Evolutionary conservation across 176 grass and related monocot species (phyloP), one percentile per base, ranked within the genome.

Genomic region (Cenchrus americanus): DNA sequence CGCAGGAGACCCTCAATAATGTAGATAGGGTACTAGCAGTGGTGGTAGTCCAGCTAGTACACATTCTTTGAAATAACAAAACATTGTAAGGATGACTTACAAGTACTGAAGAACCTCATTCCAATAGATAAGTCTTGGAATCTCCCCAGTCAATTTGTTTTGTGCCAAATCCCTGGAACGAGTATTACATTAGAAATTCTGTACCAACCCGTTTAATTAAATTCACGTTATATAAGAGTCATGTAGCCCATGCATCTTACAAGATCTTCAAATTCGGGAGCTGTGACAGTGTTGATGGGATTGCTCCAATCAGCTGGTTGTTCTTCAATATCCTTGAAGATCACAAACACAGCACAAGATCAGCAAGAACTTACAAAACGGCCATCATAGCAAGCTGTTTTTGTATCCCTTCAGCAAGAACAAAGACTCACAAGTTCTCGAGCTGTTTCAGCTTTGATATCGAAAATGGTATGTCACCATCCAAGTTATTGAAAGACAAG

Each of bases 91-190:
- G 71, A 80, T 54, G 26, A 81, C 95, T 90, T 76, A 99, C 97
- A 99, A 18, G 81, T 99, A 99, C 24, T 96, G 97, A 63, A 99
- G 85, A 83, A 99, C 89, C 82, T 99, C 97, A 30, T 96, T 99
- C 97, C 97, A 99, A 67, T 96, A 99, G n/a, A 99, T 99, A 15
- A 99, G 89, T 69, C 93, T 90, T 14, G 97, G 93, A 66, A 99
- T 99, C 73, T 99, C 97, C 4, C 97, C 97, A 82, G 84, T 96
- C 53, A 99, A 77, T 76, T 86, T 91, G 62, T 99, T 99, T 82
- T 99, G 93, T 54, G 97, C 97, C 66, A 99, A 83, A 62, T 99
- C 97, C 88, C 97, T 99, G 32, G 5, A 78, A 40, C 22, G 78
- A 17, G 15, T 24, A 62, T 57, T 26, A 52, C 67, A 62, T 71